phyloP scores from a whole-genome alignment of 495 filamentous ascomycete genomes.

The Aspergillus cristatus region DNA sequence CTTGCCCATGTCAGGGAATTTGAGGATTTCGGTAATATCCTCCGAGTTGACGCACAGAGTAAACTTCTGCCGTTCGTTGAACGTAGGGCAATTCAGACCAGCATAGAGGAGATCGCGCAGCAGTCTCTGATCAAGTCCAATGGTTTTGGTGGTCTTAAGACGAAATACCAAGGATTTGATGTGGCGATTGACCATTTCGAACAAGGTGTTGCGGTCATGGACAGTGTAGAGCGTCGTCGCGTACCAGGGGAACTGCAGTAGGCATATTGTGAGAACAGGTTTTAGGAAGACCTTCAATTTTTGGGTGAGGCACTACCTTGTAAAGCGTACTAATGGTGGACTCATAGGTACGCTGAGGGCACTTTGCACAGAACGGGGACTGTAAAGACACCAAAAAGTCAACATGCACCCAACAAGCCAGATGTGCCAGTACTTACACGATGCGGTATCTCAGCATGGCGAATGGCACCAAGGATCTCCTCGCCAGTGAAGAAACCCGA shows the following conservation, averaged over 20 bases:
- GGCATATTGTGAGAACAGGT: constrained; percentile 2
- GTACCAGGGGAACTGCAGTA: constrained; percentile 71
- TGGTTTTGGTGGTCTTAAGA: constrained; percentile 18
- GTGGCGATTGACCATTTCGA: constrained; percentile 40
- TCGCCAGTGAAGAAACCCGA: constrained; percentile 60
- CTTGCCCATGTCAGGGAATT: constrained; percentile 13
- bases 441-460: constrained; percentile 58
- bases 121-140: constrained; percentile 45
- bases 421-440: constrained; percentile 43
- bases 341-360: constrained; percentile 66
- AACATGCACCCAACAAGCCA: constrained; percentile 6
- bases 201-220: constrained; percentile 50
- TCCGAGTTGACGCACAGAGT: constrained; percentile 15
- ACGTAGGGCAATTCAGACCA: constrained; percentile 53
- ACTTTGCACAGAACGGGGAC: constrained; percentile 56
- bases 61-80: constrained; percentile 49
- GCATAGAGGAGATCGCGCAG: constrained; percentile 48
- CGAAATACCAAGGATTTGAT: constrained; percentile 35
- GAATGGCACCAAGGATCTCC: constrained; percentile 57
- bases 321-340: constrained; percentile 63
- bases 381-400: constrained; percentile 19
- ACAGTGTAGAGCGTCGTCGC: constrained; percentile 53
- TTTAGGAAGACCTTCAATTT: background rate
- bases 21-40: constrained; percentile 10
- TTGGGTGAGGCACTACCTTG: constrained; percentile 39